Conservation (phyloP, 2,329 filamentous ascomycete species). For the Talaromyces sp. region DNA sequence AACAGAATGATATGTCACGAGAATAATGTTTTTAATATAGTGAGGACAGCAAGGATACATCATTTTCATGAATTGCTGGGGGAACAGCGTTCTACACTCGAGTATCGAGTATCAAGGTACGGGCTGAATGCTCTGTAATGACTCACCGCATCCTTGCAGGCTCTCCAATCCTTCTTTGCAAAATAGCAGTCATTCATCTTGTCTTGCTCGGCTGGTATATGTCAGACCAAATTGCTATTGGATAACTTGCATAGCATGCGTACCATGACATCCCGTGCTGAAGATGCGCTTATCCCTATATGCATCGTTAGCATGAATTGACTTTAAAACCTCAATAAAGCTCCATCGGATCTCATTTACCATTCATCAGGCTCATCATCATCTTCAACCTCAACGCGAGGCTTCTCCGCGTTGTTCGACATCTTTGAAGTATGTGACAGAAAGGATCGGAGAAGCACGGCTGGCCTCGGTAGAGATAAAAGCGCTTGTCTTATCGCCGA, state of each 20-base stretch:
- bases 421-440: slow-evolving; percentile 41
- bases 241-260: slow-evolving; percentile 21
- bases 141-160: slow-evolving; percentile 83
- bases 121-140: neutral
- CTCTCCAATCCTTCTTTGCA: slow-evolving; percentile 93
- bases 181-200: slow-evolving; percentile 95
- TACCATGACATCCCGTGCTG: slow-evolving; percentile 91
- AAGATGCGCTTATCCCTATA: slow-evolving; percentile 95
- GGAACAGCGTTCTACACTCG: neutral
- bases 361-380: slow-evolving; percentile 96
- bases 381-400: slow-evolving; percentile 48
- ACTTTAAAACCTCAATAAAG: slow-evolving; percentile 5
- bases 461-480: slow-evolving; percentile 19
- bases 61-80: too few relatives aligned
- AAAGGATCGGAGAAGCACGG: slow-evolving; percentile 12
- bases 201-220: slow-evolving; percentile 72
- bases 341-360: slow-evolving; percentile 54
- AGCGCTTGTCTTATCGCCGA: slow-evolving; percentile 25
- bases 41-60: too few relatives aligned
- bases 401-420: slow-evolving; percentile 60
- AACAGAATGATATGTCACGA: neutral
- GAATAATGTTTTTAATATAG: neutral
- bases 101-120: neutral
- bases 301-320: slow-evolving; percentile 19
- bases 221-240: slow-evolving; percentile 9